These are phyloP conservation scores for Borealophlyctis nickersoniae DNA, from an alignment of 192 early-diverging fungal genomes.

Conservation along the genomic window DNA sequence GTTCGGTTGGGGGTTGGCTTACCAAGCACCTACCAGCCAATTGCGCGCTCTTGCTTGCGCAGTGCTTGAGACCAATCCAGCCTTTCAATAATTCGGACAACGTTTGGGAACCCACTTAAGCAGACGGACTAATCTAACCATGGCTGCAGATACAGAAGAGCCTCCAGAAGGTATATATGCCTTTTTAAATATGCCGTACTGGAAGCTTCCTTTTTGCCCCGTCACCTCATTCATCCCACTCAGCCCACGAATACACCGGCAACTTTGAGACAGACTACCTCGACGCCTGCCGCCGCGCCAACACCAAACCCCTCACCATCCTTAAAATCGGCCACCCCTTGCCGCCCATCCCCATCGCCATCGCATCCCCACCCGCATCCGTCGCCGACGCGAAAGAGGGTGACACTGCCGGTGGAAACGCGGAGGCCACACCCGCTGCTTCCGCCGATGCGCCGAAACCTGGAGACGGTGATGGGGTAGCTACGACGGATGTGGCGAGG, in stretches of 20 bases:
- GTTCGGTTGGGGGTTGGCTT: no score
- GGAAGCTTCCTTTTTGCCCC: background rate
- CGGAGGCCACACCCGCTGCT: background rate
- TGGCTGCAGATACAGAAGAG: conserved; percentile 13
- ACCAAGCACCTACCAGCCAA: no score
- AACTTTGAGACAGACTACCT: conserved; percentile 41
- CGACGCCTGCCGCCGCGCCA: conserved; percentile 30
- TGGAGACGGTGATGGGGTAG: background rate
- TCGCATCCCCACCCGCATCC: conserved; percentile 11
- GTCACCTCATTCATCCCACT: background rate
- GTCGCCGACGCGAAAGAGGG: no score
- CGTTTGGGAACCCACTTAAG: no score
- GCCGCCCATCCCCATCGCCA: conserved; percentile 43
- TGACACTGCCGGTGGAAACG: conserved; percentile 1
- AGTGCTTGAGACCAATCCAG: no score
- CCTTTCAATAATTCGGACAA: no score
- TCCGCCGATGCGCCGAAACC: background rate
- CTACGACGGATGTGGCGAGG: background rate
- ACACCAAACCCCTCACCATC: conserved; percentile 26
- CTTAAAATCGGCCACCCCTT: conserved; percentile 34
- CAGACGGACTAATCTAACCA: no score
- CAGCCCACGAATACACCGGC: conserved; percentile 32
- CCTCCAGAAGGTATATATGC: background rate
- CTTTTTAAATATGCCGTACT: background rate
- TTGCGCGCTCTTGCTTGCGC: no score